Base-by-base conservation (phyloP, 208 protist genomes). In the Crithidia sp. region DNA sequence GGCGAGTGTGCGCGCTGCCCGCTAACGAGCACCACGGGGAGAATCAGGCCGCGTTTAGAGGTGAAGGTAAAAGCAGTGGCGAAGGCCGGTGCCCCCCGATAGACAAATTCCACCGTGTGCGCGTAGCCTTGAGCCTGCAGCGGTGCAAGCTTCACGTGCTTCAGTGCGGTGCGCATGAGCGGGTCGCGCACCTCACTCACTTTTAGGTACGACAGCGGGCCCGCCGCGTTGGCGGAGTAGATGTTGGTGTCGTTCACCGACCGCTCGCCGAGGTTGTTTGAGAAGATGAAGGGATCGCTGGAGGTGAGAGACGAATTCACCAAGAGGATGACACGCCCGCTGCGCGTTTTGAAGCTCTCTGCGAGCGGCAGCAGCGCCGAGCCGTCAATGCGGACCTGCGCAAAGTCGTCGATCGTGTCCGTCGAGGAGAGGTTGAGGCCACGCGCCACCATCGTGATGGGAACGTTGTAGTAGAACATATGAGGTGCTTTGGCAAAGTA, bases 111-210 rank as follows among this genome's bases (percentile, higher is more conserved):
- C 16, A 50, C 40, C 8, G 59, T 44, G 59, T 65, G n/a, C 12
- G 8, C 16, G 59, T 65, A 16, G 59, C 16, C 44, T 7, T 9
- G 12, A 16, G 17, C 50, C 8, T 28, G 40, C 37, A 73, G 28
- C 9, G 12, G 49, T 12, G 10, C 43, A 0, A 71, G 14, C 17
- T 77, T 17, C 3, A 83, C 16, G 44, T 77, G 60, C 57, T 52
- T 43, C 7, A 79, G 19, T 19, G 65, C 71, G 36, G 52, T 43
- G 14, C 47, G 10, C 77, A 83, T 69, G 40, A 83, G 49, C 13
- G 77, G 70, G 60, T 76, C 69, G 39, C 14, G 53, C 4, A 76
- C 58, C 14, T 76, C 59, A 7, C 64, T 69, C 9, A 55, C 14
- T 19, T 17, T 36, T 4, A 72, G 36, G 52, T n/a, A 36, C n/a